These are phyloP conservation scores for Sclerotinia subarctica DNA, from an alignment of 2,329 filamentous ascomycete genomes.

Conservation along the genomic window DNA sequence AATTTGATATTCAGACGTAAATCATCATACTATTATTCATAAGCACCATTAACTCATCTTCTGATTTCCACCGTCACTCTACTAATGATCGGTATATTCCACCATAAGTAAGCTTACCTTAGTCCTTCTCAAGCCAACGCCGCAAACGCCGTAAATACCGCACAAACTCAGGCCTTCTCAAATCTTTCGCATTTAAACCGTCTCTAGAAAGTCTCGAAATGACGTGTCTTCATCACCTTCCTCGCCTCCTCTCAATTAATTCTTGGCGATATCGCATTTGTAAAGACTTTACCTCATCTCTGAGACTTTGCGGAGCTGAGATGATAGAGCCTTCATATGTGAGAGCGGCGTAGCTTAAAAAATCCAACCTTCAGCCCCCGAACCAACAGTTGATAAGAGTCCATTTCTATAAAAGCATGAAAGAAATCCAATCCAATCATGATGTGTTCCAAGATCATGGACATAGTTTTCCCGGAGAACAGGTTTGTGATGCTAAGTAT, in stretches of 20 bases:
- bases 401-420: background rate
- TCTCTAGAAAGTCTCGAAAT: background rate
- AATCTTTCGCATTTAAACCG: background rate
- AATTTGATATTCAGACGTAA: background rate
- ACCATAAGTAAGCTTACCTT: background rate
- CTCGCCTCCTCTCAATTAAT: background rate
- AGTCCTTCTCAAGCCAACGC: background rate
- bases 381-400: no score
- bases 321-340: no score
- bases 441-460: background rate
- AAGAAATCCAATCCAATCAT: constrained; percentile 5
- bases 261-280: background rate
- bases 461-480: background rate
- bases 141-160: no score
- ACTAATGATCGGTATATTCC: background rate
- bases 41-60: background rate
- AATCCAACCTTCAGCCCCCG: no score
- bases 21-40: background rate
- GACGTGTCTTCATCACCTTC: background rate
- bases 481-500: background rate
- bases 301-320: constrained; percentile 3
- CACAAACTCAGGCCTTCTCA: background rate
- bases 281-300: background rate
- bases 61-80: background rate
- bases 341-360: no score